Evolutionary conservation across 805 yeast genomes (phyloP).

Genomic region (Starmera pachycereana): DNA sequence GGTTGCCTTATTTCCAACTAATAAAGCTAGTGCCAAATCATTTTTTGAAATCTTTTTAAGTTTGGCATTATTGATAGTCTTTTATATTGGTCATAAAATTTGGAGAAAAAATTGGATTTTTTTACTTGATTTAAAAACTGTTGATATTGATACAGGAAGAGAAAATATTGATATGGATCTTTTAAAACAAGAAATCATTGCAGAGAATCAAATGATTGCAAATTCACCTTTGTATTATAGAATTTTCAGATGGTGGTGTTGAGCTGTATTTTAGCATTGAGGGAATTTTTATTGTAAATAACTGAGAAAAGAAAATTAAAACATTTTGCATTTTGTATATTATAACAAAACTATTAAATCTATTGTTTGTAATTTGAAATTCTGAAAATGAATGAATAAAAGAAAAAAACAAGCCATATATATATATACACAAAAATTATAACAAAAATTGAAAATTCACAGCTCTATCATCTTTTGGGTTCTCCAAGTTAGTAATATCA

Average conservation of each 20-base stretch:
- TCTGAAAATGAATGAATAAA: too few species aligned
- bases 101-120: slow-evolving; percentile 32
- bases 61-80: slow-evolving; percentile 44
- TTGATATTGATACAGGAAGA: slow-evolving; percentile 57
- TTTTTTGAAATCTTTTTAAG: slow-evolving; percentile 61
- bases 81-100: slow-evolving; percentile 45
- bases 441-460: slow-evolving; percentile 1
- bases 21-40: slow-evolving; percentile 33
- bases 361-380: too few species aligned
- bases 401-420: too few species aligned
- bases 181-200: slow-evolving; percentile 40
- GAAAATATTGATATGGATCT: slow-evolving; percentile 43
- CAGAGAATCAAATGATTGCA: slow-evolving; percentile 31
- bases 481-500: slow-evolving; percentile 3
- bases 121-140: slow-evolving; percentile 32
- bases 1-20: slow-evolving; percentile 63
- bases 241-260: slow-evolving; percentile 36
- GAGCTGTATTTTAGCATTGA: too few species aligned
- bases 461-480: slow-evolving; percentile 17
- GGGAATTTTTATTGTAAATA: too few species aligned
- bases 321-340: too few species aligned
- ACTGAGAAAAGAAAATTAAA: too few species aligned
- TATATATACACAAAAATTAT: too few species aligned
- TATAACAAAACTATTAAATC: too few species aligned
- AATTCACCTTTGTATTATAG: slow-evolving; percentile 37